Evolutionary conservation across 176 grass and related monocot species (phyloP).

Genomic region (Bothriochloa decipiens): DNA sequence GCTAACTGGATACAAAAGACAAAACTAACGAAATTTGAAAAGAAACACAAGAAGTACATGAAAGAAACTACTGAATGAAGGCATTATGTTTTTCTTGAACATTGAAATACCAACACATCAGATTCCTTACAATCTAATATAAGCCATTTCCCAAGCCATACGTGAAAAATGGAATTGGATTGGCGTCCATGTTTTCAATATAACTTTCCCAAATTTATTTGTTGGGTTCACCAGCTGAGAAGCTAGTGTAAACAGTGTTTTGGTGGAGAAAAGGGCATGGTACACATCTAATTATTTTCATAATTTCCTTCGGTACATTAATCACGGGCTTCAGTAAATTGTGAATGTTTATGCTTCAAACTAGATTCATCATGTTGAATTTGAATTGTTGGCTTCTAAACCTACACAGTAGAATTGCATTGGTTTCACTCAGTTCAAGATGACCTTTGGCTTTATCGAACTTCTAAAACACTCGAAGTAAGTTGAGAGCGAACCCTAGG

Average conservation of each 20-base stretch:
- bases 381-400: neutral
- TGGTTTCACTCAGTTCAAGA: neutral
- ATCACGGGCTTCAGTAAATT: neutral
- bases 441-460: neutral
- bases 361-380: neutral
- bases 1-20: conserved; percentile 66
- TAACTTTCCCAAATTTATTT: neutral
- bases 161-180: neutral
- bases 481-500: neutral
- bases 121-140: neutral
- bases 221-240: neutral
- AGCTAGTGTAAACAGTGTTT: neutral
- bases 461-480: neutral
- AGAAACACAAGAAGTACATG: conserved; percentile 14
- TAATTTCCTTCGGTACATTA: neutral
- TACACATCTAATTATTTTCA: neutral
- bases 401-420: neutral
- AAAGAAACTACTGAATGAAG: neutral
- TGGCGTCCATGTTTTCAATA: neutral
- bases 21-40: conserved; percentile 41
- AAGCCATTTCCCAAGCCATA: neutral
- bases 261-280: neutral
- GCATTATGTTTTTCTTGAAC: neutral
- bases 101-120: neutral
- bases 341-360: neutral